Percentiles rank a stretch among this genome's conserved stretches.
Evolutionary conservation across 176 grass and related monocot genomes (phyloP).

Genomic region (Echinochloa phyllopogon): DNA sequence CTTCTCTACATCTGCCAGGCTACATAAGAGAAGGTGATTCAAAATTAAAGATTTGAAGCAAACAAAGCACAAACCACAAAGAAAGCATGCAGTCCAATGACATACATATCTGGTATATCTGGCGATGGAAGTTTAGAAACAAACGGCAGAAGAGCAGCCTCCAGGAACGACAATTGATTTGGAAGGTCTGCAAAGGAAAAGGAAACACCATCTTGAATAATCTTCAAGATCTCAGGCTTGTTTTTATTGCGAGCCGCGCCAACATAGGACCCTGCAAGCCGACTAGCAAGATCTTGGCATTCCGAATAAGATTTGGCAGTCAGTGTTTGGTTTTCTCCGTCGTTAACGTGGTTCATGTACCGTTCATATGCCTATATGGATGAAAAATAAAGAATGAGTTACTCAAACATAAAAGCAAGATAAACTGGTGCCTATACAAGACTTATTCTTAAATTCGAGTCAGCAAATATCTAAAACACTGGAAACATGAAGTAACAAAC

Average conservation of each 20-base stretch:
- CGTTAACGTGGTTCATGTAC: constrained; percentile 50
- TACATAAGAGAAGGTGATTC: constrained; percentile 47
- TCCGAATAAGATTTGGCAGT: constrained; percentile 75
- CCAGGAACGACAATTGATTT: constrained; percentile 75
- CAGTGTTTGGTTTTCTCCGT: constrained; percentile 52
- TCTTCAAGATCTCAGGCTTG: constrained; percentile 84
- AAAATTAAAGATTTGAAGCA: constrained; percentile 42
- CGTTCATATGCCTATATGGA: constrained; percentile 69
- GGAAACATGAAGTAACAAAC: neutral
- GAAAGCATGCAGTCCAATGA: constrained; percentile 28
- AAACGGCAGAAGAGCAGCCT: constrained; percentile 82
- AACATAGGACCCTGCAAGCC: constrained; percentile 72
- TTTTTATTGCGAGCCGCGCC: constrained; percentile 72
- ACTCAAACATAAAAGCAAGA: constrained; percentile 18
- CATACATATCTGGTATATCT: constrained; percentile 93
- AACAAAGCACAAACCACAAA: constrained; percentile 8
- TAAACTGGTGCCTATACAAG: neutral
- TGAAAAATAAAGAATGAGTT: constrained; percentile 44
- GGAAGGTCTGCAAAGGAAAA: constrained; percentile 79
- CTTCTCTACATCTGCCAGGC: constrained; percentile 74
- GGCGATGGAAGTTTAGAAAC: constrained; percentile 73
- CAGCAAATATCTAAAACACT: constrained; percentile 21
- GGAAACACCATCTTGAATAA: constrained; percentile 72
- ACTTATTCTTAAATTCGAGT: constrained; percentile 9
- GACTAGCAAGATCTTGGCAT: constrained; percentile 85